Base-by-base conservation (phyloP, 192 early-diverging fungal species). In the Backusella parvicylindrica region DNA sequence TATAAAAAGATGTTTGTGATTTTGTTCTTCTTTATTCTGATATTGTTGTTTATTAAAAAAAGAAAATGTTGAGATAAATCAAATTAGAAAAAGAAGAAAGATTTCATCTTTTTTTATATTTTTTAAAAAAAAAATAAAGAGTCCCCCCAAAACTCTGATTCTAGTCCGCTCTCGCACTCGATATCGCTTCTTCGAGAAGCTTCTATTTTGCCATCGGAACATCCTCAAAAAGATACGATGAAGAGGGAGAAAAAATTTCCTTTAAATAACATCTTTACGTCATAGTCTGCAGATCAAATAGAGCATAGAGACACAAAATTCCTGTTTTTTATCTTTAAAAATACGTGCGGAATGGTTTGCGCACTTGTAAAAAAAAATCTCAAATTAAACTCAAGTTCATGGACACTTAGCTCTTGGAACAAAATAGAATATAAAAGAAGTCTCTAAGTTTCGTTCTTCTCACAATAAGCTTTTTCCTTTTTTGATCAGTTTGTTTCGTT, bases 381-480 rank as follows among this genome's bases (percentile, higher is more conserved):
- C 23, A 26, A 60, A 28, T 28, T 60, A 60, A 60, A 26, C 53
- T 60, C 53, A 60, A 26, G 13, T 60, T 26, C 53, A 26, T 28
- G 23, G 11, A 23, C 53, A 18, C 8, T 11, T 56, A n/a, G 21
- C 26, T 56, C 53, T 23, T 56, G 9, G 53, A 56, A 56, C 21
- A 56, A 56, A 56, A 28, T 56, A 28, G 53, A 56, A 56, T 8
- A 26, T 23, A 56, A 56, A 60, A 15, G 53, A 60, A 60, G 12
- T 0, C 12, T 12, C 8, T 1, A 23, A 60, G 2, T 13, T 60
- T 56, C 26, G 43, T 1, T 26, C 53, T 13, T 21, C 26, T 56
- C 8, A 60, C 53, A 60, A 60, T 60, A 60, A 60, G 53, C 53
- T 60, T 26, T 60, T 60, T 60, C 53, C 53, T 60, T 60, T 60